phyloP scores from a whole-genome alignment of 2,329 filamentous ascomycete genomes.

The Stagonosporopsis cucurbitacearum region DNA sequence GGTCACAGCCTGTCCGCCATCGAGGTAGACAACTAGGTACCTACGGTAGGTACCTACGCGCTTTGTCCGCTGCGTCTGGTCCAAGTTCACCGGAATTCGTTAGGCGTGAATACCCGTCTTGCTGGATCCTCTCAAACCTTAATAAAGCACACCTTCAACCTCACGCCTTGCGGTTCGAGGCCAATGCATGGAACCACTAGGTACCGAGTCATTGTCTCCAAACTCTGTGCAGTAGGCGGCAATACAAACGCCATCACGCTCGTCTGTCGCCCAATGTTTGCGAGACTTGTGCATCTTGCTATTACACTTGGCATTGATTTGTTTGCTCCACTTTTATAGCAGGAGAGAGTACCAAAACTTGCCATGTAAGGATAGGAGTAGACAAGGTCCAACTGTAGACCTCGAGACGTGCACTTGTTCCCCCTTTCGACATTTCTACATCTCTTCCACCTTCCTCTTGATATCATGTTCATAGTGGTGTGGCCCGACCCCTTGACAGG shows the following conservation, averaged over 20 bases:
- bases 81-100: background rate
- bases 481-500: background rate
- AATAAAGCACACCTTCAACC: background rate
- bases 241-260: background rate
- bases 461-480: background rate
- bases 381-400: background rate
- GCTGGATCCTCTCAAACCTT: background rate
- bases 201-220: background rate
- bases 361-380: background rate
- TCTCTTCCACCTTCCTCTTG: background rate
- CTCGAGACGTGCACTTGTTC: background rate
- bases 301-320: background rate
- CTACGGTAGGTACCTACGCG: too few relatives aligned
- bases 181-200: background rate
- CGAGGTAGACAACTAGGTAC: too few relatives aligned
- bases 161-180: background rate
- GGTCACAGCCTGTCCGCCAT: background rate
- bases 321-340: background rate
- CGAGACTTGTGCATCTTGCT: background rate
- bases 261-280: background rate
- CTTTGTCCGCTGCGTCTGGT: background rate
- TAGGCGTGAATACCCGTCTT: background rate
- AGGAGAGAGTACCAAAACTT: background rate
- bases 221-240: background rate
- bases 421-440: too few relatives aligned